These are phyloP conservation scores for Trichoderma sp. DNA, from an alignment of 2,329 filamentous ascomycete genomes.

Conservation along the genomic window DNA sequence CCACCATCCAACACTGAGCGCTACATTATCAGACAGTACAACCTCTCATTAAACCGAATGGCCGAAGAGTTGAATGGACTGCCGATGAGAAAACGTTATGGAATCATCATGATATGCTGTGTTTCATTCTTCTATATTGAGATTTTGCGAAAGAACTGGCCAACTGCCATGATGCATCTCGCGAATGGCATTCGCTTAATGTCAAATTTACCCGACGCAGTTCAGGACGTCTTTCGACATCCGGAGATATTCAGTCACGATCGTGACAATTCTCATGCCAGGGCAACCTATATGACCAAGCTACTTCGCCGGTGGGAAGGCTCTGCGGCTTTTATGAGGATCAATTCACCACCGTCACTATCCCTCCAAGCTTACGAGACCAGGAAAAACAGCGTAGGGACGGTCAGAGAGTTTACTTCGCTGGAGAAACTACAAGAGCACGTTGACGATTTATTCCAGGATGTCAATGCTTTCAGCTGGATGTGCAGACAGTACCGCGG, in stretches of 20 bases:
- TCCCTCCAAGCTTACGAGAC: conserved; percentile 28
- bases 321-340: conserved; percentile 29
- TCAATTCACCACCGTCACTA: conserved; percentile 29
- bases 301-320: conserved; percentile 32
- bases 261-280: conserved; percentile 23
- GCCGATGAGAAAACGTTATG: conserved; percentile 26
- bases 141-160: conserved; percentile 33
- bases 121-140: conserved; percentile 38
- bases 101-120: conserved; percentile 38
- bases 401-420: conserved; percentile 24
- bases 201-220: conserved; percentile 32
- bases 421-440: conserved; percentile 28
- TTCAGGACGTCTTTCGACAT: conserved; percentile 27
- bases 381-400: conserved; percentile 23
- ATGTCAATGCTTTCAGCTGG: conserved; percentile 30
- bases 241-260: conserved; percentile 28
- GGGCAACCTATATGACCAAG: conserved; percentile 31
- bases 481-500: conserved; percentile 26
- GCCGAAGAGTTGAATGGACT: conserved; percentile 26
- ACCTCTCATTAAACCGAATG: conserved; percentile 40
- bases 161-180: conserved; percentile 34
- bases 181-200: conserved; percentile 38
- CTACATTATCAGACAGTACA: conserved; percentile 44
- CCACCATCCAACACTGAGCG: conserved; percentile 36
- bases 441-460: conserved; percentile 32